Percentiles rank a stretch among this genome's conserved stretches.
Evolutionary conservation across 1,139 yeast species (phyloP).

Genomic region (Suhomyces maxii): DNA sequence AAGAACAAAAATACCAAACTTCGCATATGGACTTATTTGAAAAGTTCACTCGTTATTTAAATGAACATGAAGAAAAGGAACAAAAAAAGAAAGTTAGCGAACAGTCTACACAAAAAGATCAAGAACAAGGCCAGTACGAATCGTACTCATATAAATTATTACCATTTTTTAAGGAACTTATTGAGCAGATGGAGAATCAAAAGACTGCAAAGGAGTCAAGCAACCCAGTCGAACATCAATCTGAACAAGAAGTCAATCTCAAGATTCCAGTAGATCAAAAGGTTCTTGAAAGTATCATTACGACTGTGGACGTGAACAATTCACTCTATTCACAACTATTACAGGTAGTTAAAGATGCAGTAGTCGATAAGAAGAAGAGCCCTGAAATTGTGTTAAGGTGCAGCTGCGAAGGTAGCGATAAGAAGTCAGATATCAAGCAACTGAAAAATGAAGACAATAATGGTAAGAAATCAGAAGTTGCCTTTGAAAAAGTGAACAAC

Average conservation of each 20-base stretch:
- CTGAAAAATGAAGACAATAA: neutral
- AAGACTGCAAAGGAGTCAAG: neutral
- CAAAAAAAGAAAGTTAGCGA: neutral
- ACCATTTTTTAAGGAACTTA: conserved; percentile 11
- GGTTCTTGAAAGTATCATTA: conserved; percentile 1
- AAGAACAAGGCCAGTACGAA: neutral
- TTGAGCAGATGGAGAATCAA: conserved; percentile 8
- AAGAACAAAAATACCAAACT: neutral
- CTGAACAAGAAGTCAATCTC: no score
- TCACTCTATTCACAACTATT: conserved; percentile 4
- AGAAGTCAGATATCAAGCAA: neutral
- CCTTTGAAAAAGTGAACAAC: no score
- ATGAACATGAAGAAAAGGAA: neutral
- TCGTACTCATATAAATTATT: conserved; percentile 4
- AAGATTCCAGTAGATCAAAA: neutral
- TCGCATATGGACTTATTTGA: neutral
- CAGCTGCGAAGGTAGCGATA: neutral
- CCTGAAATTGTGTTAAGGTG: neutral
- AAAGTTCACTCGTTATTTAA: neutral
- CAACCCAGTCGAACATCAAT: neutral
- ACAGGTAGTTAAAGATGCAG: neutral
- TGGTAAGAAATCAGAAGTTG: neutral
- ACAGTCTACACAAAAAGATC: neutral
- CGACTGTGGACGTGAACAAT: conserved; percentile 8
- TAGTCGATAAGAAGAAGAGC: neutral